Conservation (phyloP, 352 stramenopile species). For the Phytopythium mirpurense region DNA sequence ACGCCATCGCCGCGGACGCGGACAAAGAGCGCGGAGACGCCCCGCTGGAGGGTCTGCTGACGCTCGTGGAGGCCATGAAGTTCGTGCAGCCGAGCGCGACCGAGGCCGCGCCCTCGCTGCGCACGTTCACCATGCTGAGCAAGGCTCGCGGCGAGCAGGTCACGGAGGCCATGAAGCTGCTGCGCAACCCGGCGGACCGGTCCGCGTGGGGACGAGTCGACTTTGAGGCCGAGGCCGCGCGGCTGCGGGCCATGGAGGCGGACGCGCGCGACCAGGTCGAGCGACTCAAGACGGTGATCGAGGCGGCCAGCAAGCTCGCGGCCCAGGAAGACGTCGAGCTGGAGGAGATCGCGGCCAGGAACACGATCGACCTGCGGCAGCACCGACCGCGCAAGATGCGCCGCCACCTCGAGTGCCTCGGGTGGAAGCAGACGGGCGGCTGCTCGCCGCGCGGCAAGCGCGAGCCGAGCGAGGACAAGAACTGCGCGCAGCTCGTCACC, state of each 20-base stretch:
- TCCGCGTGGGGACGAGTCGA: slow-evolving; percentile 11
- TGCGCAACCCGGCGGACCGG: slow-evolving; percentile 10
- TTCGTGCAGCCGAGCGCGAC: slow-evolving; percentile 16
- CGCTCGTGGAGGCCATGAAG: slow-evolving; percentile 15
- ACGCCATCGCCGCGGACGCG: slow-evolving; percentile 1
- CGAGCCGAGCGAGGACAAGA: slow-evolving; percentile 38
- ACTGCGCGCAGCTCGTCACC: slow-evolving; percentile 39
- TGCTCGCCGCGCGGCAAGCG: slow-evolving; percentile 44
- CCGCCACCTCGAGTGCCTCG: slow-evolving; percentile 44
- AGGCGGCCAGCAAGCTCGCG: slow-evolving; percentile 26
- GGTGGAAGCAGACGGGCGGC: slow-evolving; percentile 50
- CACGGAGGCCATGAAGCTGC: background rate
- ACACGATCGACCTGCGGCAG: slow-evolving; percentile 28
- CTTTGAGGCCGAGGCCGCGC: slow-evolving; percentile 26
- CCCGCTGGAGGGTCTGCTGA: background rate
- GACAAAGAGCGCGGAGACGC: background rate
- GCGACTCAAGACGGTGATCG: slow-evolving; percentile 26
- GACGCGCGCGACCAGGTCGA: slow-evolving; percentile 31
- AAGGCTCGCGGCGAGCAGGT: background rate
- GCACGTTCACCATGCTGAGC: slow-evolving; percentile 14
- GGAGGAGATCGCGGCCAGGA: slow-evolving; percentile 24
- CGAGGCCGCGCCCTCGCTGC: slow-evolving; percentile 10
- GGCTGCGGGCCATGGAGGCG: slow-evolving; percentile 25
- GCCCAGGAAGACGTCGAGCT: slow-evolving; percentile 24
- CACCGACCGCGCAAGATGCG: slow-evolving; percentile 25